phyloP scores from a whole-genome alignment of 1,284 basidiomycete species.

The Apiotrichum montevideense region DNA sequence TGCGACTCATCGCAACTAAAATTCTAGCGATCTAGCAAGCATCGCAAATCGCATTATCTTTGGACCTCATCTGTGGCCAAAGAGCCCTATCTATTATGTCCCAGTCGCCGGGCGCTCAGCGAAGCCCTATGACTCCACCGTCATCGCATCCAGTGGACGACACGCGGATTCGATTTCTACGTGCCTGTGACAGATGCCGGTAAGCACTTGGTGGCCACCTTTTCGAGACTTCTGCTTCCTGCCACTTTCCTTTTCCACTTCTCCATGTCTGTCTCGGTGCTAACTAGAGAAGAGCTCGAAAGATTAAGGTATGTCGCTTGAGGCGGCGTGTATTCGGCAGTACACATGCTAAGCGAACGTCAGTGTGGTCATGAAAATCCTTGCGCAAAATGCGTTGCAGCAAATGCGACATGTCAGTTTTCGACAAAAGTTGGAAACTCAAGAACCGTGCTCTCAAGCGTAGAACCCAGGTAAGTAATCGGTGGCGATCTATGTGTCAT shows the following conservation, averaged over 20 bases:
- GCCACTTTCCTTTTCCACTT: too few species aligned
- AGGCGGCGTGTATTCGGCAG: too few species aligned
- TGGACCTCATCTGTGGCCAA: too few species aligned
- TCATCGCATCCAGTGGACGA: not conserved
- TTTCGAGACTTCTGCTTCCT: too few species aligned
- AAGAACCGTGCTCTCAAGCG: slow-evolving; percentile 4
- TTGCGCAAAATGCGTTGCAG: slow-evolving; percentile 10
- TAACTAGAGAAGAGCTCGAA: not conserved
- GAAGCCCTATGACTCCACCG: too few species aligned
- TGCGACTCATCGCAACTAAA: too few species aligned
- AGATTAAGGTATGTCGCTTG: slow-evolving; percentile 9
- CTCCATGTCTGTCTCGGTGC: not conserved
- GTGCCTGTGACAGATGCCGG: slow-evolving; percentile 15
- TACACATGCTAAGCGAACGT: too few species aligned
- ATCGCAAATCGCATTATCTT: too few species aligned
- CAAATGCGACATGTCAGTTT: slow-evolving; percentile 9
- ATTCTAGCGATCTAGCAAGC: too few species aligned
- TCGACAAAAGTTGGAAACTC: slow-evolving; percentile 3
- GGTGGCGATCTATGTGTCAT: too few species aligned
- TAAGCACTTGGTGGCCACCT: not conserved
- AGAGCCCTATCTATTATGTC: not conserved
- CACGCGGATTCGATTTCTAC: slow-evolving; percentile 11
- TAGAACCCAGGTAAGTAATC: slow-evolving; percentile 5
- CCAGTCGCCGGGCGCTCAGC: too few species aligned
- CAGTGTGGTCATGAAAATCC: slow-evolving; percentile 15